These are phyloP conservation scores for Penicillium malachiteum DNA, from an alignment of 495 filamentous ascomycete species.

Conservation along the genomic window DNA sequence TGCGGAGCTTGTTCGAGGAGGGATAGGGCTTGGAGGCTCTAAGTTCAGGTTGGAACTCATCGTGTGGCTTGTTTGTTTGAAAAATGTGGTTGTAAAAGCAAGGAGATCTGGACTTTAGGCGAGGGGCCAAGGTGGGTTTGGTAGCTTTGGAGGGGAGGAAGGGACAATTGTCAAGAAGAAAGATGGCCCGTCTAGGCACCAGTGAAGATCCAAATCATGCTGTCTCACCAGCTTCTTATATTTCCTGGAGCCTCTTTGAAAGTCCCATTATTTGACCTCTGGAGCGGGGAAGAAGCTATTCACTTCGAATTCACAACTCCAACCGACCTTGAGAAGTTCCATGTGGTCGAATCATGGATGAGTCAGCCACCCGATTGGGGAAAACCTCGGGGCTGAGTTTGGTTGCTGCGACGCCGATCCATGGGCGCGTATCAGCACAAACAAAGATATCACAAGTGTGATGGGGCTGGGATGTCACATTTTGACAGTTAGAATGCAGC, in stretches of 20 bases:
- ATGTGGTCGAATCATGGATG: neutral
- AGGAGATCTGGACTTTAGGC: neutral
- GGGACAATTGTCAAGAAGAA: neutral
- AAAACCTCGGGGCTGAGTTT: neutral
- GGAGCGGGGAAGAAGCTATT: neutral
- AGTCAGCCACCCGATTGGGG: neutral
- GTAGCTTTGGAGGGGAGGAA: conserved; percentile 6
- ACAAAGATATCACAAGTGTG: conserved; percentile 2
- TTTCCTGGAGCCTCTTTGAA: neutral
- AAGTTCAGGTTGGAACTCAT: conserved; percentile 29
- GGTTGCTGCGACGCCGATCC: neutral
- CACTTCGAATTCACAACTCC: neutral
- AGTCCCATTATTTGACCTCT: neutral
- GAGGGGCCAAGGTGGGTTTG: conserved; percentile 10
- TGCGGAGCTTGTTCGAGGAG: conserved; percentile 70
- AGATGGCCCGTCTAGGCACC: conserved; percentile 1
- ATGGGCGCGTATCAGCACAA: neutral
- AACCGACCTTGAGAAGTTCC: too few species aligned
- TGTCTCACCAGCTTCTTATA: neutral
- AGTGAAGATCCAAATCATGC: neutral
- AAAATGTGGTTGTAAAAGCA: neutral
- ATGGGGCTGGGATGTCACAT: conserved; percentile 13
- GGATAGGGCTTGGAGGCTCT: conserved; percentile 66
- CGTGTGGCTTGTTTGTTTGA: neutral
- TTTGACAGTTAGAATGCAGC: neutral